Percentiles rank a stretch among this genome's conserved stretches.
phyloP scores from a whole-genome alignment of 768 basidiomycete species.

The Tricholoma terreum region DNA sequence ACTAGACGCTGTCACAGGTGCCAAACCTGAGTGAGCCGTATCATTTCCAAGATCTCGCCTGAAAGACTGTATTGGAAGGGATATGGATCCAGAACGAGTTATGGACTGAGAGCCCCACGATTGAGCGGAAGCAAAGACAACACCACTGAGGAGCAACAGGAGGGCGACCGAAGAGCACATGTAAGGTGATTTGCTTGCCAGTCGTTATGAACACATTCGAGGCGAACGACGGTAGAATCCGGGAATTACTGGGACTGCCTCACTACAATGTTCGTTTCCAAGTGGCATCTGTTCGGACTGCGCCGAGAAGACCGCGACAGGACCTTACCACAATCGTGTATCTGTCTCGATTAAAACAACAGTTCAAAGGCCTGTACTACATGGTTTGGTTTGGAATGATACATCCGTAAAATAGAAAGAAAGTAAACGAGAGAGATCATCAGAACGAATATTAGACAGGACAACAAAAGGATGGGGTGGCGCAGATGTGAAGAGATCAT shows the following conservation, averaged over 20 bases:
- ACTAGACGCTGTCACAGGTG: constrained; percentile 40
- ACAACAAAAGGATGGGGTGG: constrained; percentile 13
- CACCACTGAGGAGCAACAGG: constrained; percentile 1
- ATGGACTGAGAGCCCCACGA: constrained; percentile 19
- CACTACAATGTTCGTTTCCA: too few species aligned
- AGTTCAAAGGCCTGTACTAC: constrained; percentile 24
- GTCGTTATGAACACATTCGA: constrained; percentile 14
- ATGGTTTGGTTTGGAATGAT: constrained; percentile 27
- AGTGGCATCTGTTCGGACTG: too few species aligned
- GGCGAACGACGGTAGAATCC: not conserved
- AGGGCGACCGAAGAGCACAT: constrained; percentile 16
- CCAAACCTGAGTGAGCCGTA: constrained; percentile 36
- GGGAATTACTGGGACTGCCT: not conserved
- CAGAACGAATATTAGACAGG: constrained; percentile 13
- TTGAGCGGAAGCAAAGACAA: constrained; percentile 16
- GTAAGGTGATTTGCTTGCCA: not conserved
- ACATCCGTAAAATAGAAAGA: constrained; percentile 28
- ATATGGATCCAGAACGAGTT: constrained; percentile 25
- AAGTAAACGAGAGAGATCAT: constrained; percentile 10
- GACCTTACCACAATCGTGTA: not conserved
- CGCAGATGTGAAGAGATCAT: constrained; percentile 18
- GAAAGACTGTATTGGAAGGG: constrained; percentile 25
- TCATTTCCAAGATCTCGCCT: constrained; percentile 24
- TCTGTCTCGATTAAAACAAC: constrained; percentile 13
- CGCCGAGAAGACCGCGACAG: too few species aligned